Evolutionary conservation across 306 rosid genomes (phyloP), one percentile per base, ranked within the genome.

Genomic region (Glycine soja): DNA sequence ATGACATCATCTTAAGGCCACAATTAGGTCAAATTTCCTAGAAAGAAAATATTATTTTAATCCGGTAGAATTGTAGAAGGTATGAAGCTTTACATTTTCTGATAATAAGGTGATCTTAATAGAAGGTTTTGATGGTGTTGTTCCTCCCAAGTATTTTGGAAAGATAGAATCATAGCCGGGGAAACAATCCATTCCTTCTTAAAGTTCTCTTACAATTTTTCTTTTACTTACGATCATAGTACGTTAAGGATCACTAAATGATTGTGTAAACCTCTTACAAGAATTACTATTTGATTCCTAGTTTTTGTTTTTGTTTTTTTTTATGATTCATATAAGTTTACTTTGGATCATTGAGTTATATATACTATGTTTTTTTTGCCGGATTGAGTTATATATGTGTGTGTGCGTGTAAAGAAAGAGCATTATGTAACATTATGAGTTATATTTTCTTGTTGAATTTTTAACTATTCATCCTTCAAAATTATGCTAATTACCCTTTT

Each of bases 21-120:
- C 76, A 70, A 74, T 9, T 36, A 75, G 42, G 80, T 73, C 75
- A 80, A 78, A 72, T 70, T 53, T 65, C 66, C 7, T 43, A 36
- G 18, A 61, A 45, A 46, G 30, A 52, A 77, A 59, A 50, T 51
- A 56, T 50, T 48, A 48, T 78, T 47, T 48, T 56, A 61, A 77
- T 57, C 69, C 30, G 74, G 42, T 63, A 58, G 50, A 56, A 76
- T 84, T 85, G 45, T 91, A 91, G 99, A 93, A 61, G 98, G 98
- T 43, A 89, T 91, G 94, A 95, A 93, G 93, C 88, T 95, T 64
- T 90, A 87, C 87, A 85, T n/a, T 91, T 75, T 95, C 99, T 59
- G 99, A 95, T 70, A 95, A 95, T 88, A 90, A 86, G 86, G 98
- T 95, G 82, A 87, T 93, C 74, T 58, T 95, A 84, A 91, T 97